Conservation (phyloP, 2,329 filamentous ascomycete species). For the Hymenoscyphus scutula region DNA sequence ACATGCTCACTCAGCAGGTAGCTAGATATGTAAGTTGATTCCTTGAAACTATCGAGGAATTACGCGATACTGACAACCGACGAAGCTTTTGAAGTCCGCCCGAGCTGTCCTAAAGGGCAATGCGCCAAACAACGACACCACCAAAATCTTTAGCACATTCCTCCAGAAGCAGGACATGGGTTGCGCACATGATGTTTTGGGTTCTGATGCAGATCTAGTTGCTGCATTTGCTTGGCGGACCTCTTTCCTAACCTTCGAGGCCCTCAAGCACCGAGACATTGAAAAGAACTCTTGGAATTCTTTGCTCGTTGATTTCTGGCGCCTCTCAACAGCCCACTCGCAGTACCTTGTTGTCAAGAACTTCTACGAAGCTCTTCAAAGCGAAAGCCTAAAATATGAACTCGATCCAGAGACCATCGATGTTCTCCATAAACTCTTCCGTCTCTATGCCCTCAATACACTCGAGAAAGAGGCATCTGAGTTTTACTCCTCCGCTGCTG, state of each 20-base stretch:
- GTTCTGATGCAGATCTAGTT: constrained; percentile 67
- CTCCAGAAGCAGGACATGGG: constrained; percentile 65
- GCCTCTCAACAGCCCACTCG: constrained; percentile 70
- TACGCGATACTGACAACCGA: constrained; percentile 1
- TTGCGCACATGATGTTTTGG: constrained; percentile 72
- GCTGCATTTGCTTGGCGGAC: constrained; percentile 74
- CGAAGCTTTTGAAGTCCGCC: constrained; percentile 67
- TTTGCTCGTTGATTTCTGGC: constrained; percentile 75
- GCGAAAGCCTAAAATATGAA: constrained; percentile 48
- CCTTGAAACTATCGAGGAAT: not conserved
- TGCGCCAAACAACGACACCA: constrained; percentile 65
- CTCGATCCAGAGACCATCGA: constrained; percentile 56
- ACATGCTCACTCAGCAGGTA: constrained; percentile 79
- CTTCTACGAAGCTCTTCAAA: constrained; percentile 69
- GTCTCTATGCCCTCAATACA: constrained; percentile 62
- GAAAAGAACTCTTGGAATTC: constrained; percentile 78
- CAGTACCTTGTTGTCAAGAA: constrained; percentile 78
- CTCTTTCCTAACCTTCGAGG: constrained; percentile 72
- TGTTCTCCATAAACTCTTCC: constrained; percentile 65
- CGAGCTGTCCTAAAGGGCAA: constrained; percentile 66
- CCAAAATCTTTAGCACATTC: constrained; percentile 63
- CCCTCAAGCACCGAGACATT: constrained; percentile 69
- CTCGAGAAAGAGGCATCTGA: constrained; percentile 68
- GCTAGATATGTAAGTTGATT: constrained; percentile 58
- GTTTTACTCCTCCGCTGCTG: constrained; percentile 68